Base-by-base conservation (phyloP, 805 yeast species). In the Tetrapisispora arboricola region DNA sequence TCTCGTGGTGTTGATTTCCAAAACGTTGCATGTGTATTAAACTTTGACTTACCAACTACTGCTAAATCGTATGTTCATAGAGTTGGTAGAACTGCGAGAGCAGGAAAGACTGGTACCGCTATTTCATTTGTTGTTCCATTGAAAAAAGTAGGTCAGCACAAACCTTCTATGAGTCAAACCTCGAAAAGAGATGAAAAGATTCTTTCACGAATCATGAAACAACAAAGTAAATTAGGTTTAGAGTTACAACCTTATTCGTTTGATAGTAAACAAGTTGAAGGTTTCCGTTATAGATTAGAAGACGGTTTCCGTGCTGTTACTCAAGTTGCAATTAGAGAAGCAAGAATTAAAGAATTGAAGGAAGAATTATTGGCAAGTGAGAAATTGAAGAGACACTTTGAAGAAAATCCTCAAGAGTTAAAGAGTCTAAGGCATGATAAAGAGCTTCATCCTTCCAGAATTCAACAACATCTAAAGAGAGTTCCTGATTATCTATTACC, bases 261-360 rank as follows among this genome's bases (percentile, higher is more conserved):
- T 59, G 95, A 92, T 58, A 77, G 80, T 75, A 76, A 76, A 44
- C 97, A 92, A 61, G 84, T 92, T 42, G 95, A 92, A 57, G 92
- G 92, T 19, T 92, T 92, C 73, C 76, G 97, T 54, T 92, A 92
- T 63, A 79, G 98, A 71, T 79, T 86, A 67, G 96, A 92, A 54
- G 98, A 92, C 65, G 96, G 95, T 0, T 92, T 90, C 66, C 76
- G 97, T 65, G 84, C 97, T 0, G 94, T 92, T 19, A 92, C 98
- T 0, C 76, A 76, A 43, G 80, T 82, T 9, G 84, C 95, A 0
- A 76, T 92, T 20, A 78, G 96, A 63, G 96, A 92, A 55, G 97
- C 97, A 1, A 75, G 97, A 55, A 73, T 87, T 43, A 83, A 78
- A 60, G 98, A 92, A 58, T 72, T 90, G 60, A 84, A 84, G 60